phyloP scores from a whole-genome alignment of 2,329 filamentous ascomycete genomes.

The Fusarium pilosicola region DNA sequence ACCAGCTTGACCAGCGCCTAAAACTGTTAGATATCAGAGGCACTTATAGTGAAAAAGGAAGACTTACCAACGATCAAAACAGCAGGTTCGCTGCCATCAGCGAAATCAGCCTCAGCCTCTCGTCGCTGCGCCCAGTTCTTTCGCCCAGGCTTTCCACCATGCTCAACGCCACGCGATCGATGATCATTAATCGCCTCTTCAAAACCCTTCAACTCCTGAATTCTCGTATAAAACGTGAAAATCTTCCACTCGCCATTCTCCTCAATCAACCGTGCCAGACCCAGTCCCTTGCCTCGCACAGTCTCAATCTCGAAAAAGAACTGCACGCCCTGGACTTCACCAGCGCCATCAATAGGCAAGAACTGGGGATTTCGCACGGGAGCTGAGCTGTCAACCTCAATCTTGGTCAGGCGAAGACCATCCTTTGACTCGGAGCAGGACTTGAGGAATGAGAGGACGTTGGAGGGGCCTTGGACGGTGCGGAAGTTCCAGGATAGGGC shows the following conservation, averaged over 20 bases:
- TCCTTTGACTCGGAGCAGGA: slow-evolving; percentile 45
- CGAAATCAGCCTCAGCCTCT: slow-evolving; percentile 57
- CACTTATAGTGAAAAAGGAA: too few species aligned
- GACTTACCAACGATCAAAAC: slow-evolving; percentile 71
- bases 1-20: slow-evolving; percentile 69
- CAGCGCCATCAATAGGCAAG: slow-evolving; percentile 59
- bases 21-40: background rate
- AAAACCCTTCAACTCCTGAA: slow-evolving; percentile 63
- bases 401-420: slow-evolving; percentile 53
- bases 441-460: slow-evolving; percentile 54
- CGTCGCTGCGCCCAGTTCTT: slow-evolving; percentile 71
- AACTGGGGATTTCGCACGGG: slow-evolving; percentile 56
- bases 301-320: slow-evolving; percentile 67
- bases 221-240: slow-evolving; percentile 70
- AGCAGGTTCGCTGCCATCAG: slow-evolving; percentile 59
- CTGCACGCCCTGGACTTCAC: slow-evolving; percentile 62
- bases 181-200: slow-evolving; percentile 60
- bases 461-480: slow-evolving; percentile 56
- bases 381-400: slow-evolving; percentile 58
- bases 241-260: slow-evolving; percentile 65
- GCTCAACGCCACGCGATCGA: slow-evolving; percentile 65
- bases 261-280: slow-evolving; percentile 63
- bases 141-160: slow-evolving; percentile 60
- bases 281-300: slow-evolving; percentile 63
- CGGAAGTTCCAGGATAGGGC: slow-evolving; percentile 66